Conservation (phyloP, 768 basidiomycete species). For the Russula vinacea region DNA sequence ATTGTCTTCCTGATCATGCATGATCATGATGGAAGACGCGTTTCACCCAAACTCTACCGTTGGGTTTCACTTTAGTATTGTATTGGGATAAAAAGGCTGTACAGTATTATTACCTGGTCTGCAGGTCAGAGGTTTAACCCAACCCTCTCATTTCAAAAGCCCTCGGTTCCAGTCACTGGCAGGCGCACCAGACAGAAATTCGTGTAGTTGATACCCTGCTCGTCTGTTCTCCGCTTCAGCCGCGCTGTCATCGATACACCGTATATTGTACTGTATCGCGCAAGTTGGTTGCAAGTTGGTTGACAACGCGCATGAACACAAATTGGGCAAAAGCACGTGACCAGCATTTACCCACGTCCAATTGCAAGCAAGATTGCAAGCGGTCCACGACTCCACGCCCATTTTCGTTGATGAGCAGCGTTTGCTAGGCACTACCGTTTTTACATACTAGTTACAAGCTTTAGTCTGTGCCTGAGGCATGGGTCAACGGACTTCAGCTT, state of each 20-base stretch:
- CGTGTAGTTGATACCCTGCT: constrained; percentile 70
- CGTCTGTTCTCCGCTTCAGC: constrained; percentile 81
- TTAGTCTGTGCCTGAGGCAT: too few species aligned
- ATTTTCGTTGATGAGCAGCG: too few species aligned
- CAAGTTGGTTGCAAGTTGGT: not conserved
- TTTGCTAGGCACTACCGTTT: too few species aligned
- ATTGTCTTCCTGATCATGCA: too few species aligned
- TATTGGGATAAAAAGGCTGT: too few species aligned
- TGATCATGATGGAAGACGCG: constrained; percentile 59
- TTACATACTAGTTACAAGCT: too few species aligned
- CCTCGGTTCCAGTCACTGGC: not conserved
- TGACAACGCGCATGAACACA: not conserved
- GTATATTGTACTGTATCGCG: not conserved
- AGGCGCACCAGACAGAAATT: constrained; percentile 74
- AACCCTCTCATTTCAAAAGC: not conserved
- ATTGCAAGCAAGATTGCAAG: too few species aligned
- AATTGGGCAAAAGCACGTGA: not conserved
- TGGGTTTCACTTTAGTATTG: not conserved
- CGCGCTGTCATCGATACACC: constrained; percentile 39
- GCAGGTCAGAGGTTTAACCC: constrained; percentile 24
- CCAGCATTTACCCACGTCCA: not conserved
- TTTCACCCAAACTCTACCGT: constrained; percentile 89
- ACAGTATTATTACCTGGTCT: constrained; percentile 15
- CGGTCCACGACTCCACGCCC: too few species aligned
- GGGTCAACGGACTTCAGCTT: too few species aligned